Evolutionary conservation across 805 yeast genomes (phyloP), one percentile per base, ranked within the genome.

Genomic region (Starmerella vaccinii): DNA sequence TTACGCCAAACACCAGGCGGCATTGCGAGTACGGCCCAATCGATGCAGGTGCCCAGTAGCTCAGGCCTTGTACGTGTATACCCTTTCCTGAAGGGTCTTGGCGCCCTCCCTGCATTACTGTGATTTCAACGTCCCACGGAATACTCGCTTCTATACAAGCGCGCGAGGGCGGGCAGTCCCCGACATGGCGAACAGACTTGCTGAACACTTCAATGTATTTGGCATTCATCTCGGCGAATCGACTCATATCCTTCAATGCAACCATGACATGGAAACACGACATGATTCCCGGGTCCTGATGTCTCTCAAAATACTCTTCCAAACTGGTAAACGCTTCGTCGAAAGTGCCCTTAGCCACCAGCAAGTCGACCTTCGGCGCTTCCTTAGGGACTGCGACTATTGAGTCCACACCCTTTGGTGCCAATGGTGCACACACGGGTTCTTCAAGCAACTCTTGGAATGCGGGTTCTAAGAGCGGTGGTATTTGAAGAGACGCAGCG

Each of bases 11-110:
- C 13, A 61, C 64, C 55, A 78, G 80, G 10, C 80, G 77, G 0
- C 89, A 76, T 65, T 92, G 98, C 0, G 98, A 90, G 63, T 92
- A 92, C 0, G 98, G 98, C 0, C 98, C 98, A 42, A 92, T 92
- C 58, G 92, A 92, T 33, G 95, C 90, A 0, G 98, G 98, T 0
- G 97, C 97, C 98, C 98, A 92, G 64, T 84, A 89, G 37, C 97
- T 88, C 52, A 89, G 73, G 1, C 97, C 88, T 59, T 92, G 90
- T 8, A 92, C 87, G 61, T 92, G 97, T 15, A 90, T 69, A 0
- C 97, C 96, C 27, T 49, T 48, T 5, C 51, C 46, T 3, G 50
- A 50, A 9, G 44, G 46, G 41, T 58, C 62, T 5, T 8, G 32
- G 10, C 35, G 39, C 2, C 34, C 38, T 15, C 49, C 41, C 0